Base-by-base conservation (phyloP, 2,329 filamentous ascomycete species). In the Aspergillus sp. region DNA sequence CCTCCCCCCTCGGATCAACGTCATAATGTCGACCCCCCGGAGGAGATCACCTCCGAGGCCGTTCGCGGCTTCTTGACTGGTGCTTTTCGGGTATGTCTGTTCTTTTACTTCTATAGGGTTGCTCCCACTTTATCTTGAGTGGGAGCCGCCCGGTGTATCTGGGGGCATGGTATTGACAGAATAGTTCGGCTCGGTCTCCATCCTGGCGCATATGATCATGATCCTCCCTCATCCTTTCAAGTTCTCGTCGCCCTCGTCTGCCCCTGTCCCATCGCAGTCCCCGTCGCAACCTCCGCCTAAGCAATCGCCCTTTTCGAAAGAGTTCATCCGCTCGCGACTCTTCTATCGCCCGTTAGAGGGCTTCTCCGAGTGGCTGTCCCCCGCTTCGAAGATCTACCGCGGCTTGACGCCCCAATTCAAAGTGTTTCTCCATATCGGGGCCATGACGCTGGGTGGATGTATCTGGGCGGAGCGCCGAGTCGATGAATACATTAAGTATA, bases 351-450 rank as follows among this genome's bases (percentile, higher is more conserved):
- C 79, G 2, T 66, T 83, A 5, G 80, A 82, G 57, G 79, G 77
- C 0, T 81, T 84, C 67, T 83, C 81, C 0, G 73, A 75, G 23
- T 80, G 80, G 67, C 73, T 83, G 55, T 80, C 76, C 17, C 77
- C 73, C 15, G 66, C 68, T 6, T 75, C 75, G 42, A 77, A 72
- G 27, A 63, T 82, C 41, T 82, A 82, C 66, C 79, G 79, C 23
- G 75, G 77, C 5, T 66, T 82, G 60, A 82, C 80, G 13, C 72
- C 78, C 48, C 80, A 82, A 62, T 82, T 81, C 69, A 82, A 82
- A 62, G 75, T 81, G 27, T 82, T 80, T 63, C 65, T 82, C 38
- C 80, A 82, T 61, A 75, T 82, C 30, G 75, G 75, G 4, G 73
- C 70, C 36, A 81, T 82, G 79, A 82, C 76, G 5, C 68, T 82